phyloP scores from a whole-genome alignment of 345 rosid species.

The Schrenkiella parvula region DNA sequence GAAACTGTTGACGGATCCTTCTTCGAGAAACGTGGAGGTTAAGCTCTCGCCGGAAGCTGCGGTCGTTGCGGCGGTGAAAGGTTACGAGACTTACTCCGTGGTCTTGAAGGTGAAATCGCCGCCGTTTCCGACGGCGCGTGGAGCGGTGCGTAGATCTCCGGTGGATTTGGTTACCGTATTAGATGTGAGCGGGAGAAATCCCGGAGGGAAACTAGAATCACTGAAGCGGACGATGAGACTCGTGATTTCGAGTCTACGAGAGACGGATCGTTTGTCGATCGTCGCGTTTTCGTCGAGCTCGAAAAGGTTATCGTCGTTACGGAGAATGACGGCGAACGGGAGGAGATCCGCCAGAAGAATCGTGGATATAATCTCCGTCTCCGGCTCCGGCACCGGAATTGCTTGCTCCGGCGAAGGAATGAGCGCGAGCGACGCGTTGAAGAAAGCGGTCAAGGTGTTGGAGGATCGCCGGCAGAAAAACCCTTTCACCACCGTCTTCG shows the following conservation, averaged over 20 bases:
- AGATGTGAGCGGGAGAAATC: constrained; percentile 56
- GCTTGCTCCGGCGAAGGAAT: constrained; percentile 50
- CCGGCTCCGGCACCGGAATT: constrained; percentile 43
- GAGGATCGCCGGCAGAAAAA: constrained; percentile 84
- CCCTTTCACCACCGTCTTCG: constrained; percentile 51
- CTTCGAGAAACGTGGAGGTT: constrained; percentile 40
- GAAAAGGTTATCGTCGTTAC: constrained; percentile 62
- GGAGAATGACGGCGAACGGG: constrained; percentile 68
- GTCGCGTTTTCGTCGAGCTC: constrained; percentile 71
- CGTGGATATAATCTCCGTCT: constrained; percentile 39
- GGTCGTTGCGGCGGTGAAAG: constrained; percentile 50
- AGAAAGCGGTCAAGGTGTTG: constrained; percentile 78
- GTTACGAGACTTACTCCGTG: constrained; percentile 52
- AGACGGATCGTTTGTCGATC: constrained; percentile 71
- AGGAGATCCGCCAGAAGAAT: constrained; percentile 62
- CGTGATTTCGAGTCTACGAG: constrained; percentile 51
- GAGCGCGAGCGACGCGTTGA: constrained; percentile 68
- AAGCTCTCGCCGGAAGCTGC: constrained; percentile 63
- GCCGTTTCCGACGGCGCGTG: constrained; percentile 25
- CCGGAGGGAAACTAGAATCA: constrained; percentile 41
- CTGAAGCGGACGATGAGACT: constrained; percentile 64
- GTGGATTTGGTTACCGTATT: constrained; percentile 68
- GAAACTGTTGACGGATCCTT: constrained; percentile 8
- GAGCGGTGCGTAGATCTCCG: constrained; percentile 44
- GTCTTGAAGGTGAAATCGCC: constrained; percentile 66